These are phyloP conservation scores for Ascochyta lentis DNA, from an alignment of 2,329 filamentous ascomycete genomes.

Conservation along the genomic window DNA sequence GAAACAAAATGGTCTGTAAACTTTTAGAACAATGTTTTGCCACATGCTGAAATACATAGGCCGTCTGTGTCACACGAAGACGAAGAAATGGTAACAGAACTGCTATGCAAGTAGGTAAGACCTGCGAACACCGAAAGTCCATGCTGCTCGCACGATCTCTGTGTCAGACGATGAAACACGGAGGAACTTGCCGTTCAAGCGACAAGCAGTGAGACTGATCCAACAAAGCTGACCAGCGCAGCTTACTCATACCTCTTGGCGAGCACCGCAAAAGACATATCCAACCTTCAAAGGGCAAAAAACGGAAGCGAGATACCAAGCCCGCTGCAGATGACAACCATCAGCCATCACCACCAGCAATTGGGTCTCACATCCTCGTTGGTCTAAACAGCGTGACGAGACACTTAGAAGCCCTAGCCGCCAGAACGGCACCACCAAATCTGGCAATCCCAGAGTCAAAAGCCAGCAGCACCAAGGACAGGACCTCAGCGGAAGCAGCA, in stretches of 20 bases:
- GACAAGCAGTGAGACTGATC: not conserved
- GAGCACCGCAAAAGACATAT: conserved; percentile 63
- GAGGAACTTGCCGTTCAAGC: not conserved
- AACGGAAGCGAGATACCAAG: conserved; percentile 54
- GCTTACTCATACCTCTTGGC: conserved; percentile 69
- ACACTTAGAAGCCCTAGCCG: conserved; percentile 58
- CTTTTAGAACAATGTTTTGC: not conserved
- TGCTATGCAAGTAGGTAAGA: conserved; percentile 68
- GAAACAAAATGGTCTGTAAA: conserved; percentile 63
- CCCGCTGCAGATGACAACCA: conserved; percentile 1
- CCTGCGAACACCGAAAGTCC: not conserved
- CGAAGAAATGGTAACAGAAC: conserved; percentile 69
- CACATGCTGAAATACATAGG: conserved; percentile 54
- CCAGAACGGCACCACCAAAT: conserved; percentile 25
- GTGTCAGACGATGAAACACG: not conserved
- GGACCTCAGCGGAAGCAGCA: not conserved
- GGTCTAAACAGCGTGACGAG: conserved; percentile 70
- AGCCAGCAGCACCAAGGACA: not conserved
- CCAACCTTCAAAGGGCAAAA: conserved; percentile 66
- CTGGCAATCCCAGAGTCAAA: not conserved
- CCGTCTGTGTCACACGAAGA: conserved; percentile 64
- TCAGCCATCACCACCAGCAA: conserved; percentile 53
- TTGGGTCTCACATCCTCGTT: conserved; percentile 66
- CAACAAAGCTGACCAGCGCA: conserved; percentile 42
- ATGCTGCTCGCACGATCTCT: not conserved